These are phyloP conservation scores for Fusarium sp. DNA, from an alignment of 2,329 filamentous ascomycete species.

Conservation along the genomic window DNA sequence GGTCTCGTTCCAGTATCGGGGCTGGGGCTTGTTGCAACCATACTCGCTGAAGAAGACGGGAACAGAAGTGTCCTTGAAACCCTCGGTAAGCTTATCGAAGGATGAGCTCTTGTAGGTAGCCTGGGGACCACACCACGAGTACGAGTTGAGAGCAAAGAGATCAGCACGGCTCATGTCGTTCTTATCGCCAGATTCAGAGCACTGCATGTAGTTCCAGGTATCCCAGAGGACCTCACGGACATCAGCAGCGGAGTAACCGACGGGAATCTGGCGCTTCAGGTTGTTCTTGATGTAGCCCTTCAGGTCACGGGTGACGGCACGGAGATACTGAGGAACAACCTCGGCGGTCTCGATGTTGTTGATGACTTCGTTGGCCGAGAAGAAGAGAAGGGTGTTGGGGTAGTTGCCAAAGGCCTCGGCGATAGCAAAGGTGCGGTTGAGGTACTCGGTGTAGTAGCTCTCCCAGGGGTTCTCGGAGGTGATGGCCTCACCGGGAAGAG, in stretches of 20 bases:
- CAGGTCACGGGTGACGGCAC: constrained; percentile 81
- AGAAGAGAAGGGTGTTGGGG: constrained; percentile 78
- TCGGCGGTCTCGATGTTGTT: constrained; percentile 71
- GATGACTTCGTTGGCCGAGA: constrained; percentile 84
- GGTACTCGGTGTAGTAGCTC: constrained; percentile 69
- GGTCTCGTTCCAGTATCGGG: constrained; percentile 82
- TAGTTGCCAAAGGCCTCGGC: constrained; percentile 76
- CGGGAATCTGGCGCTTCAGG: constrained; percentile 75
- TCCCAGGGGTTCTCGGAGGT: constrained; percentile 66
- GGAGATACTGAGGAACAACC: constrained; percentile 75
- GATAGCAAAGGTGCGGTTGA: constrained; percentile 75
- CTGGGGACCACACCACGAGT: constrained; percentile 75
- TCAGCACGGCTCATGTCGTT: constrained; percentile 74
- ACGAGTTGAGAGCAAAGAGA: constrained; percentile 80
- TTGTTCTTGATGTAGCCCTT: constrained; percentile 84
- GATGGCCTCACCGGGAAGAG: constrained; percentile 68
- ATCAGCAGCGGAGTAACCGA: constrained; percentile 85
- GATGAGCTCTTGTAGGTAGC: constrained; percentile 72
- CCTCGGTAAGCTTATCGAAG: constrained; percentile 71
- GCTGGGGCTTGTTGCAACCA: constrained; percentile 79
- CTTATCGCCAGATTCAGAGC: constrained; percentile 65
- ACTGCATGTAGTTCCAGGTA: constrained; percentile 81
- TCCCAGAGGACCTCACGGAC: constrained; percentile 80
- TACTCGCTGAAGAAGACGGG: constrained; percentile 87
- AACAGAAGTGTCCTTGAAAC: constrained; percentile 74